Evolutionary conservation across 805 yeast genomes (phyloP), one percentile per base, ranked within the genome.

Genomic region (Ogataea ganodermae): DNA sequence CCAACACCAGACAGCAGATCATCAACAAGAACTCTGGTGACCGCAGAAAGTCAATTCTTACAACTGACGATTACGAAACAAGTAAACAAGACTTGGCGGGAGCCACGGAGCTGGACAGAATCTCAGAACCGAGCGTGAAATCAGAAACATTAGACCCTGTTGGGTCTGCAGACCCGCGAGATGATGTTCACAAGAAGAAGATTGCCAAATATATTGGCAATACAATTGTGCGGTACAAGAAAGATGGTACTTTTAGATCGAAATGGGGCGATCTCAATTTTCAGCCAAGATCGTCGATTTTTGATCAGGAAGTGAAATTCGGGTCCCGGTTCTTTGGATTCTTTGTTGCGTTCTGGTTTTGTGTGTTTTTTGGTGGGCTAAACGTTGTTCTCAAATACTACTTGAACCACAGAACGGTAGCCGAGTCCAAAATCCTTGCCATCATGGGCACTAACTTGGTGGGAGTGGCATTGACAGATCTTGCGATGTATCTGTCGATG

Each of bases 331-430:
- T 88, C 63, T 81, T 79, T 56, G 98, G 98, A 2, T 76, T 94
- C 50, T 92, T 82, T 64, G 84, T 89, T 4, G 75, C 90, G 41
- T 80, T 82, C 52, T 89, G 96, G 96, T 68, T 87, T 45, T 78
- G 79, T 4, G 76, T 83, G 4, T 82, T 77, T 21, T 72, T 84
- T 46, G 63, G 76, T 31, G 75, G 81, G 48, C 57, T 81, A 24
- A 80, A 81, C 48, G 75, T 76, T 17, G 58, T 82, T 7, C 69
- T 83, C 14, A 76, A 80, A 48, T 79, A 84, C 54, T 78, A 78
- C 57, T 51, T 76, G 10, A 62, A 64, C 23, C 62, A 75, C 21
- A 80, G 83, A 8, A 54, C 68, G 7, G 31, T 79, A 8, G 62
- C 74, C 41, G 71, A 78, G 22, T 77, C 82, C 23, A 79, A 81